phyloP scores from a whole-genome alignment of 129 eudicot genomes.

The Flaveria linearis region DNA sequence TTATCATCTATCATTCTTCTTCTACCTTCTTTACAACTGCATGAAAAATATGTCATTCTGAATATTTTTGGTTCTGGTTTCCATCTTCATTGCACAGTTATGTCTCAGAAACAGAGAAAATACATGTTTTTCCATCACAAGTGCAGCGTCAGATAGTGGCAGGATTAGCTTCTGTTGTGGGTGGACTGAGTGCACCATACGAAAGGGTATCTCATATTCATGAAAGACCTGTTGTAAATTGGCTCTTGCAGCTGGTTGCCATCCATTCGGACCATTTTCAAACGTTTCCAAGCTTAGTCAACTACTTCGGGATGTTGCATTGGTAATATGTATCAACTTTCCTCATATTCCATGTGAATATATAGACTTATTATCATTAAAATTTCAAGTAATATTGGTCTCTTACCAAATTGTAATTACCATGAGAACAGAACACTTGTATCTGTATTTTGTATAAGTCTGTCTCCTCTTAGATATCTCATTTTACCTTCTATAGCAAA shows the following conservation, averaged over 20 bases:
- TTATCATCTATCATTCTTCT: neutral
- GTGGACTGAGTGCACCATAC: constrained; percentile 94
- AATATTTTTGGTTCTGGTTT: neutral
- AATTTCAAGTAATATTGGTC: too few relatives aligned
- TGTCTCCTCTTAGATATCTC: too few relatives aligned
- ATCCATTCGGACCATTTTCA: constrained; percentile 97
- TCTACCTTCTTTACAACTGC: neutral
- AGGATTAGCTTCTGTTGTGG: constrained; percentile 91
- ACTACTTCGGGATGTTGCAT: constrained; percentile 83
- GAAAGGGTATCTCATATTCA: constrained; percentile 92
- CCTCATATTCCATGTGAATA: constrained; percentile 3
- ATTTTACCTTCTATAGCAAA: too few relatives aligned
- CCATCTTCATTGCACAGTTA: constrained; percentile 51
- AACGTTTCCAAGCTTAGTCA: constrained; percentile 80
- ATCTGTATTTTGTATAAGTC: too few relatives aligned
- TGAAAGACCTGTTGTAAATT: constrained; percentile 91
- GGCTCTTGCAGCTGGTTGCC: constrained; percentile 98
- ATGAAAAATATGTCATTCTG: neutral
- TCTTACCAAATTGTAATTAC: too few relatives aligned
- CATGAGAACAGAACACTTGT: too few relatives aligned
- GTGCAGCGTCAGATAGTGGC: constrained; percentile 91
- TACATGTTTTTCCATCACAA: constrained; percentile 80
- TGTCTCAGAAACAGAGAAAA: constrained; percentile 85
- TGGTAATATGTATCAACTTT: constrained; percentile 46
- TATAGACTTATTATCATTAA: neutral